Percentiles rank a stretch among this genome's conserved stretches.
phyloP scores from a whole-genome alignment of 345 rosid species.

The Mangifera indica region DNA sequence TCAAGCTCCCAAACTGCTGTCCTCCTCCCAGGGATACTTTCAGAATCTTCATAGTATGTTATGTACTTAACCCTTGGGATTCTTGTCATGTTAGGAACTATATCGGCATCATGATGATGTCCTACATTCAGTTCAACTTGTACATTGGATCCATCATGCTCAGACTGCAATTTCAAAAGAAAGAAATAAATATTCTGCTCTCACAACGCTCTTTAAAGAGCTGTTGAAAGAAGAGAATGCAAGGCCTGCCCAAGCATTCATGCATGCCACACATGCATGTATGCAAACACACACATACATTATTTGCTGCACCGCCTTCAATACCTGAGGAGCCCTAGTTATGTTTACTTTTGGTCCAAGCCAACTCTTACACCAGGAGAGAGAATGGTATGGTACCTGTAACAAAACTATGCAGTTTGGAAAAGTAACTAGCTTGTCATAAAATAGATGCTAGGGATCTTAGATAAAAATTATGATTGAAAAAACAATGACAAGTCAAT shows the following conservation, averaged over 20 bases:
- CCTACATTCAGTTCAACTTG: conserved; percentile 77
- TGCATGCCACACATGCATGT: background rate
- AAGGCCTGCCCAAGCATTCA: background rate
- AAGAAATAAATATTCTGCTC: conserved; percentile 8
- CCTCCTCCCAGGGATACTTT: conserved; percentile 77
- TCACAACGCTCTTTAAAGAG: background rate
- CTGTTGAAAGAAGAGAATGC: background rate
- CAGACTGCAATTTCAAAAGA: conserved; percentile 59
- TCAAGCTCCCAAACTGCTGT: conserved; percentile 99
- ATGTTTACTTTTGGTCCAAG: conserved; percentile 85
- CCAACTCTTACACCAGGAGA: conserved; percentile 97
- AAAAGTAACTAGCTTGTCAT: conserved; percentile 4
- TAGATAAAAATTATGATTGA: conserved; percentile 5
- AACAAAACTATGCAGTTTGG: conserved; percentile 12
- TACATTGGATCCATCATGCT: conserved; percentile 92
- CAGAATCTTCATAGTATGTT: conserved; percentile 92
- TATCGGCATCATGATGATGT: conserved; percentile 66
- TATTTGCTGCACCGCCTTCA: conserved; percentile 2
- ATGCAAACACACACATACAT: background rate
- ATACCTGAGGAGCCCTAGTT: conserved; percentile 96
- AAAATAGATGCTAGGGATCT: background rate
- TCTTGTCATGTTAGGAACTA: conserved; percentile 86
- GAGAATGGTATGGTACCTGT: conserved; percentile 94
- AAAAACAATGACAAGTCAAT: conserved; percentile 16
- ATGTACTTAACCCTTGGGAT: conserved; percentile 76